A percentile compares a stretch with the other conserved stretches of the same genome.
phyloP scores from a whole-genome alignment of 768 basidiomycete genomes.

The Tricholoma bakamatsutake region DNA sequence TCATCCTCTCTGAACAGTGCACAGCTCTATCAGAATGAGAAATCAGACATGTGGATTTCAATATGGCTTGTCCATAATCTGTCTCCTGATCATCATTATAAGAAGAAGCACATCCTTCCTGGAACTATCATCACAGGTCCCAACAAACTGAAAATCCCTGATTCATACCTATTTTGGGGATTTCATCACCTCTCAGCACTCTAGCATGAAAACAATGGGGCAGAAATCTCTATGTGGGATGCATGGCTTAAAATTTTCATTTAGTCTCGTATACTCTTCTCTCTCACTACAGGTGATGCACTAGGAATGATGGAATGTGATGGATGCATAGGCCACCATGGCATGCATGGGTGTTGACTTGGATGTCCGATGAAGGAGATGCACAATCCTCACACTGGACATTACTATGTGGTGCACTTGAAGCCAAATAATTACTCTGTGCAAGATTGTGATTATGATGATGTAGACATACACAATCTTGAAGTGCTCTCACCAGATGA shows the following conservation, averaged over 20 bases:
- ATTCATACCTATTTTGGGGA: constrained; percentile 18
- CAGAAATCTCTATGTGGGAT: constrained; percentile 16
- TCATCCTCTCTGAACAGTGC: constrained; percentile 34
- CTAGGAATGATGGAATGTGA: constrained; percentile 19
- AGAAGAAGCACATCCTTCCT: constrained; percentile 19
- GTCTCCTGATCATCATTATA: constrained; percentile 18
- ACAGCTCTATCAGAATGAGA: constrained; percentile 36
- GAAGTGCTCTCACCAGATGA: background rate
- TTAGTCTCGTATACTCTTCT: constrained; percentile 14
- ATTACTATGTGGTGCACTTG: constrained; percentile 23
- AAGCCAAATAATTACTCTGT: constrained; percentile 19
- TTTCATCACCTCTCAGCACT: constrained; percentile 18
- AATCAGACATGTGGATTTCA: constrained; percentile 36
- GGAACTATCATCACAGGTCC: constrained; percentile 24
- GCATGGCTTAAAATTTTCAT: constrained; percentile 1
- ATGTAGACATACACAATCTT: constrained; percentile 9
- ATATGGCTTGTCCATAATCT: constrained; percentile 34
- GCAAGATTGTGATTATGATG: constrained; percentile 15
- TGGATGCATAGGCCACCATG: constrained; percentile 23
- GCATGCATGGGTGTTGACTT: constrained; percentile 25
- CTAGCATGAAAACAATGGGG: constrained; percentile 17
- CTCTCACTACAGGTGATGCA: constrained; percentile 21
- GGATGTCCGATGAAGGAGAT: constrained; percentile 20
- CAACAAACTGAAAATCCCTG: constrained; percentile 21
- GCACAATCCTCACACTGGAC: constrained; percentile 13